phyloP scores from a whole-genome alignment of 306 rosid genomes.

The Vicia villosa region DNA sequence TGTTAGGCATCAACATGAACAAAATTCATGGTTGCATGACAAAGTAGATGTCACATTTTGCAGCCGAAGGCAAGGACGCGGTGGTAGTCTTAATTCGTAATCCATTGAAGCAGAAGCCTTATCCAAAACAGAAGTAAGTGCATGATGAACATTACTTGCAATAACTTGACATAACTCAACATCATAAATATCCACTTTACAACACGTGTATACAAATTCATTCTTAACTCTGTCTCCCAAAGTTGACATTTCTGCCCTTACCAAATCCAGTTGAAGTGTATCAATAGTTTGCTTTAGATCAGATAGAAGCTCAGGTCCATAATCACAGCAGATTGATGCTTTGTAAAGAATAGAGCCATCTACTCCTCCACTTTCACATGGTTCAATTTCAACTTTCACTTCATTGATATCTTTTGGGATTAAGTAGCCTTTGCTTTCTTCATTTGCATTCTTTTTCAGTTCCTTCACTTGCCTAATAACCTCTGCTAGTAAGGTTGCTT shows the following conservation, averaged over 20 bases:
- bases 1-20: slow-evolving; percentile 9
- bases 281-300: slow-evolving; percentile 68
- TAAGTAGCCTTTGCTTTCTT: slow-evolving; percentile 66
- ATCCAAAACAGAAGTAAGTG: slow-evolving; percentile 59
- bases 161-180: slow-evolving; percentile 49
- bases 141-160: slow-evolving; percentile 54
- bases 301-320: slow-evolving; percentile 60
- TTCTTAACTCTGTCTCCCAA: slow-evolving; percentile 71
- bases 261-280: slow-evolving; percentile 58
- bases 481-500: slow-evolving; percentile 79
- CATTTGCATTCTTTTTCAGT: slow-evolving; percentile 65
- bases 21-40: slow-evolving; percentile 40
- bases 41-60: slow-evolving; percentile 35
- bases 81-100: slow-evolving; percentile 58
- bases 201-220: slow-evolving; percentile 53
- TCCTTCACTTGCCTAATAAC: slow-evolving; percentile 74
- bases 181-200: slow-evolving; percentile 34
- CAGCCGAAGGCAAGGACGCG: slow-evolving; percentile 35
- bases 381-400: slow-evolving; percentile 60
- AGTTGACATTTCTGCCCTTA: slow-evolving; percentile 71
- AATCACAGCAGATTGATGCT: slow-evolving; percentile 75
- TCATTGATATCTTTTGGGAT: slow-evolving; percentile 75
- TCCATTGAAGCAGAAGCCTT: slow-evolving; percentile 65
- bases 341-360: slow-evolving; percentile 49
- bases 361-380: slow-evolving; percentile 39